phyloP scores from a whole-genome alignment of 805 yeast genomes.

The Alloascoidea hylecoeti region DNA sequence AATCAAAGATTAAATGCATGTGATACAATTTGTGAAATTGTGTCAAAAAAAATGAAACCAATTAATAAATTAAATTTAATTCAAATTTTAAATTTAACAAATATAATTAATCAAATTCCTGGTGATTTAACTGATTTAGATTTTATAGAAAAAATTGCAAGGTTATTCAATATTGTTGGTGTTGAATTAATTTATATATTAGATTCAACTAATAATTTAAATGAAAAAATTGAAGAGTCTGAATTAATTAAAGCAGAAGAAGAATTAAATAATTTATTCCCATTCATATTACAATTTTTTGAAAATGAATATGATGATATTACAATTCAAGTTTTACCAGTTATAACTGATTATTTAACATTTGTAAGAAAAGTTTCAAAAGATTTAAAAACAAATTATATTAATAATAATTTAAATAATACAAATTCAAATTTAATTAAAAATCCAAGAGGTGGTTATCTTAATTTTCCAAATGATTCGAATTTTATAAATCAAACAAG shows the following conservation, averaged over 20 bases:
- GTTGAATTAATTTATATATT: conserved; percentile 58
- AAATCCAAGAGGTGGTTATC: conserved; percentile 11
- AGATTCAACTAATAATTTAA: conserved; percentile 31
- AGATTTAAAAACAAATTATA: conserved; percentile 26
- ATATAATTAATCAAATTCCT: conserved; percentile 27
- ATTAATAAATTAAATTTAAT: conserved; percentile 56
- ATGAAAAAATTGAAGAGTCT: conserved; percentile 15
- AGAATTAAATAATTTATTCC: conserved; percentile 51
- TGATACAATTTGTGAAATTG: conserved; percentile 44
- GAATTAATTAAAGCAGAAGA: conserved; percentile 19
- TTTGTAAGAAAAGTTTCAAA: conserved; percentile 40
- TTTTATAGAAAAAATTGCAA: conserved; percentile 65
- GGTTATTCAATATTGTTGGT: conserved; percentile 59
- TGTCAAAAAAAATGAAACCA: conserved; percentile 69
- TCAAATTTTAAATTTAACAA: conserved; percentile 51
- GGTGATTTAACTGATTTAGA: conserved; percentile 34
- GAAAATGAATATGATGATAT: conserved; percentile 83
- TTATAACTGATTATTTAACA: conserved; percentile 59
- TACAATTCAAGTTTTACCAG: conserved; percentile 58
- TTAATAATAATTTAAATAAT: conserved; percentile 20
- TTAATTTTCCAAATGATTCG: conserved; percentile 13
- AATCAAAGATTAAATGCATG: conserved; percentile 42
- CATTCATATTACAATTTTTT: conserved; percentile 56
- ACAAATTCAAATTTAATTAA: conserved; percentile 21
- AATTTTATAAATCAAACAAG: conserved; percentile 20